Base-by-base conservation (phyloP, 352 stramenopile species). In the Phytophthora rubi region DNA sequence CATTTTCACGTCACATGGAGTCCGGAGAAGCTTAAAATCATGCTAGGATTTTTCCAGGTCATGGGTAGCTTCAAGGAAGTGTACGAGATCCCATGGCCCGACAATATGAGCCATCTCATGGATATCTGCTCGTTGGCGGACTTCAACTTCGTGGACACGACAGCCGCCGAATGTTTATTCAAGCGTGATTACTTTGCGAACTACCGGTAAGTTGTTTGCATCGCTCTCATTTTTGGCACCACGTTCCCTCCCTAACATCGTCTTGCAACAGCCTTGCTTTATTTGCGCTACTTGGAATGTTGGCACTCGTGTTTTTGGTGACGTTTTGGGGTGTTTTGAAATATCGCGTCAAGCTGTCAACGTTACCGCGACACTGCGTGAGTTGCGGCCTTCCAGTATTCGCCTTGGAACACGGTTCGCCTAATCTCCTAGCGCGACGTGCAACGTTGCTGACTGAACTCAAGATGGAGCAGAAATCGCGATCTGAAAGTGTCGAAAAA, bases 21-120 rank as follows among this genome's bases (percentile, higher is more conserved):
- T 8, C 71, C 83, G 3, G 86, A 93, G 32, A 93, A 93, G 56
- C 86, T 93, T 53, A 93, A 93, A 71, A 93, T 93, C 37, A 57
- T 93, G 64, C 62, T 93, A 12, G 82, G 77, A 9, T 93, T 92
- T 62, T 92, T 93, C 61, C 86, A 93, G 63, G 77, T 93, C 35
- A 83, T 93, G 51, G 82, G 83, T 2, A 80, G 83, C 47, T 91
- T 91, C 60, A 92, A 93, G 53, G 80, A 86, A 35, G 71, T 86
- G 6, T 93, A 93, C 59, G 81, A 92, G 59, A 89, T 93, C 35
- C 75, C 80, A 37, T 93, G 82, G 86, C 82, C 86, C 2, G 72
- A 79, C 37, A 71, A 69, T 1, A 85, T 92, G 78, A 89, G 75
- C 21, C 61, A 57, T 0, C 75, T 92, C 33, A 85, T 93, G 77